Evolutionary conservation across 169 alveolate species (phyloP).

Genomic region (Plasmodium adleri): DNA sequence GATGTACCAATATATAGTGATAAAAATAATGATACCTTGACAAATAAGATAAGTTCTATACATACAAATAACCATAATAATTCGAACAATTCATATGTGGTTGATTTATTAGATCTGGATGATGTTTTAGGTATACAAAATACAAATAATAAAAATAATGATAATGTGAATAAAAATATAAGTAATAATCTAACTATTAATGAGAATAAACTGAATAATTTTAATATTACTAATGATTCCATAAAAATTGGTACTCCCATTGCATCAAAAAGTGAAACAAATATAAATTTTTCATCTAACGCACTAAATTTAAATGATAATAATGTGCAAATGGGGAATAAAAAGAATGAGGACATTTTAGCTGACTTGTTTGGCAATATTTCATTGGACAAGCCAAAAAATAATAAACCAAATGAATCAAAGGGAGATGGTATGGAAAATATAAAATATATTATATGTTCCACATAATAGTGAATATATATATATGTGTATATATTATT

Average conservation of each 20-base stretch:
- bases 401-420: background rate
- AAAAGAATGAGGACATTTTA: constrained; percentile 77
- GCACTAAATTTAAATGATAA: background rate
- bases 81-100: constrained; percentile 3
- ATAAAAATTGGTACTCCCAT: background rate
- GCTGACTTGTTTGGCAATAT: constrained; percentile 69
- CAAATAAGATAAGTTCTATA: background rate
- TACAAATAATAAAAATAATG: background rate
- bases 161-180: background rate
- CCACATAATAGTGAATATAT: background rate
- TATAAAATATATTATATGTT: too few relatives aligned
- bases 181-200: background rate
- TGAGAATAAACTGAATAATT: background rate
- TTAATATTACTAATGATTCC: constrained; percentile 11
- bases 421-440: background rate
- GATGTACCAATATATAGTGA: constrained; percentile 12
- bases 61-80: constrained; percentile 17
- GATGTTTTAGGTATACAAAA: constrained; percentile 70
- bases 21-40: background rate
- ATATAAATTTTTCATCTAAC: background rate
- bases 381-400: constrained; percentile 62
- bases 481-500: background rate
- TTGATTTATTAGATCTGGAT: constrained; percentile 60
- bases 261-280: background rate
- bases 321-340: constrained; percentile 12